Base-by-base conservation (phyloP, 106 monocot species). In the Xerophyta viscosa region DNA sequence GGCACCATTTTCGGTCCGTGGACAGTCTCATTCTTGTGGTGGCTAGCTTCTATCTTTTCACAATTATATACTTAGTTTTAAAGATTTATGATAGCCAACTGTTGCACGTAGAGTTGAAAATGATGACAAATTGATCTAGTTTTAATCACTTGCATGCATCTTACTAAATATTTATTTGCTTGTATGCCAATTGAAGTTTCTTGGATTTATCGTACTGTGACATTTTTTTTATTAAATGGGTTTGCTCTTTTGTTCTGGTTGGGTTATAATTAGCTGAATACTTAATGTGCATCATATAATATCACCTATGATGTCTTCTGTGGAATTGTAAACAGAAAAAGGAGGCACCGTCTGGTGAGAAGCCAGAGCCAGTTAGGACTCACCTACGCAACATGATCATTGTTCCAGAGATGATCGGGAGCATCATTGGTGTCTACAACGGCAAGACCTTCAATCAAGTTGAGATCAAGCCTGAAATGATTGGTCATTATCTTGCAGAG, bases 401-500 rank as follows among this genome's bases (percentile, higher is more conserved):
- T 0, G 71, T 71, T 24, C 77, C 70, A 8, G 70, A 77, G 60
- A 77, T 77, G 77, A 77, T 66, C 13, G 75, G 75, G 24, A 76
- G 75, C 75, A 69, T 76, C 24, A 59, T 76, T 41, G 75, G 75
- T 1, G 75, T 77, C 36, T 77, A 77, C 57, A 77, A 71, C 37
- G 77, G 77, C 11, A 77, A 71, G 57, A 71, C 77, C 26, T 77
- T 77, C 57, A 77, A 77, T 58, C 71, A 71, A 42, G 67, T 77
- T 46, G 77, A 77, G 49, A 77, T 77, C 46, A 77, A 77, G 67
- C 77, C 77, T 1, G 77, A 77, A 24, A 77, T 71, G 66, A 71
- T 77, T 45, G 71, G 77, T 14, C 77, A 77, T 46, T 77, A 77
- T 46, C 61, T 77, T 30, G 77, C 77, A 2, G 77, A 71, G 58